Percentiles rank a stretch among this genome's conserved stretches.
Conservation (phyloP, 1,284 basidiomycete species). For the Peniophora sp. region DNA sequence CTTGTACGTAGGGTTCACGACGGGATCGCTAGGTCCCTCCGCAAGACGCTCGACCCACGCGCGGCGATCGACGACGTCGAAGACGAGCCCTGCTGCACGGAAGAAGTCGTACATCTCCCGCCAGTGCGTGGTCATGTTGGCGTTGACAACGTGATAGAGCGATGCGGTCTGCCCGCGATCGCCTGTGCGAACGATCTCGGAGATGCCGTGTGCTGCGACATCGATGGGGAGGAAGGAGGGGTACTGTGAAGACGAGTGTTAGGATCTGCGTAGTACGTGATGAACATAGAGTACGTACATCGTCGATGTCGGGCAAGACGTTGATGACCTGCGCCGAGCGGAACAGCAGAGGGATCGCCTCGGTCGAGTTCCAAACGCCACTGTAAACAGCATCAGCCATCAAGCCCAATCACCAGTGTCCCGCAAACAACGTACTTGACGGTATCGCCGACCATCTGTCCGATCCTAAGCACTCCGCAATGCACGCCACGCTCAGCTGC, state of each 20-base stretch:
- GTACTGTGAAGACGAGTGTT: slow-evolving; percentile 14
- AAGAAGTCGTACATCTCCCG: slow-evolving; percentile 34
- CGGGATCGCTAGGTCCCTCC: slow-evolving; percentile 3
- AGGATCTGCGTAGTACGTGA: slow-evolving; percentile 6
- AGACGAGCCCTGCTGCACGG: slow-evolving; percentile 29
- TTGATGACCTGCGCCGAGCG: slow-evolving; percentile 32
- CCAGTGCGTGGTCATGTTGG: slow-evolving; percentile 30
- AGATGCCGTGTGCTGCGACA: slow-evolving; percentile 41
- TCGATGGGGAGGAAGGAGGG: slow-evolving; percentile 55
- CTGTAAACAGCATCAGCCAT: slow-evolving; percentile 10
- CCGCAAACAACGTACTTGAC: slow-evolving; percentile 12
- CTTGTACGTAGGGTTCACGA: no score
- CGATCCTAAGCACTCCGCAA: slow-evolving; percentile 37
- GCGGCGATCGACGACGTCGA: slow-evolving; percentile 31
- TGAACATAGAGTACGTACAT: slow-evolving; percentile 15
- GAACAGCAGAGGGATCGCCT: slow-evolving; percentile 29
- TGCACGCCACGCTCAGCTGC: slow-evolving; percentile 15
- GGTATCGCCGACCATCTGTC: slow-evolving; percentile 48
- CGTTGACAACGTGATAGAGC: slow-evolving; percentile 41
- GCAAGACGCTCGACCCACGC: slow-evolving; percentile 42
- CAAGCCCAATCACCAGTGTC: background rate
- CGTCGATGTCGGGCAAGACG: slow-evolving; percentile 36
- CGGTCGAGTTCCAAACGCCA: slow-evolving; percentile 57
- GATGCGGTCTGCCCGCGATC: slow-evolving; percentile 10
- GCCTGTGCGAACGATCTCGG: slow-evolving; percentile 32